A percentile compares a stretch with the other conserved stretches of the same genome.
Conservation (phyloP, 805 yeast species). For the Saturnispora halmiae region DNA sequence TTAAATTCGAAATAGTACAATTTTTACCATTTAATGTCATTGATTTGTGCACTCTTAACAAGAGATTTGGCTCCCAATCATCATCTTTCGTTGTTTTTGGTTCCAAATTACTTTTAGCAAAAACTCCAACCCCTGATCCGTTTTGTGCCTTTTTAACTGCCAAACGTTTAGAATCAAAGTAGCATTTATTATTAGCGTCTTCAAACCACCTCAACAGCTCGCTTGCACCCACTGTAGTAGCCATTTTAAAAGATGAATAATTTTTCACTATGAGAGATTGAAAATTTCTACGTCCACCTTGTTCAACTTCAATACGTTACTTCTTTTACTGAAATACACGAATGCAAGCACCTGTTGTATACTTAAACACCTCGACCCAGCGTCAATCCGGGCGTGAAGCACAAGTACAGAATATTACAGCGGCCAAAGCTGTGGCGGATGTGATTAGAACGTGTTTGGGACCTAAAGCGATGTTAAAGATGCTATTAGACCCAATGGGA, state of each 20-base stretch:
- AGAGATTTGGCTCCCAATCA: conserved; percentile 21
- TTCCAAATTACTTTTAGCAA: conserved; percentile 32
- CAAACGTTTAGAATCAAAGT: conserved; percentile 41
- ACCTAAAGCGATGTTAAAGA: conserved; percentile 97
- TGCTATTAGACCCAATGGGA: conserved; percentile 94
- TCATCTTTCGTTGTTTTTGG: conserved; percentile 22
- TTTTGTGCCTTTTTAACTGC: conserved; percentile 37
- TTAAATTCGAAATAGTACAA: conserved; percentile 54
- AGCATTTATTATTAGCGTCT: conserved; percentile 36
- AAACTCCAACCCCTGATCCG: conserved; percentile 62
- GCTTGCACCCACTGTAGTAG: conserved; percentile 24
- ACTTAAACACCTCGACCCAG: conserved; percentile 79
- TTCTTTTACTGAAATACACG: neutral
- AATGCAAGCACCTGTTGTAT: conserved; percentile 82
- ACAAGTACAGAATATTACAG: conserved; percentile 92
- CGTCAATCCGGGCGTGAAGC: conserved; percentile 97
- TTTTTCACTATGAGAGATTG: conserved; percentile 3
- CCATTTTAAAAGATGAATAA: conserved; percentile 18
- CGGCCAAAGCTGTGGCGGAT: conserved; percentile 99
- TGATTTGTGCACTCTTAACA: conserved; percentile 55
- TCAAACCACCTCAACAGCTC: conserved; percentile 45
- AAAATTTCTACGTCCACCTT: neutral
- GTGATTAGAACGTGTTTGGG: conserved; percentile 97
- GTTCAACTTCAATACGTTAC: no score
- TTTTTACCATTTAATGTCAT: conserved; percentile 50